Conservation (phyloP, 495 filamentous ascomycete genomes). For the Neohortaea acidophila region DNA sequence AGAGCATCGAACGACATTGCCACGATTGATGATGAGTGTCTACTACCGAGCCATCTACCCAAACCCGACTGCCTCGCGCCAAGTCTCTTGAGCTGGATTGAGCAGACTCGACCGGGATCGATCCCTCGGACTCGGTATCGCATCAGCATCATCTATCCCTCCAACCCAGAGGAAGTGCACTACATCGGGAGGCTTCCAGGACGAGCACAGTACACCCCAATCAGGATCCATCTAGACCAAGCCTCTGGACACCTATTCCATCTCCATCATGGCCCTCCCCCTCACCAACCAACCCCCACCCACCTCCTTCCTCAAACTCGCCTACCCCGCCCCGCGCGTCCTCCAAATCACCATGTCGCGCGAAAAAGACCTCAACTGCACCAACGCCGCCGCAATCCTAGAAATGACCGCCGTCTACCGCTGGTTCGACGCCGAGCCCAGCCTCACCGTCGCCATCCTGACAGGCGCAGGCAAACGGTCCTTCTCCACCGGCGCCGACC, state of each 20-base stretch:
- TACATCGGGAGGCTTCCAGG: no score
- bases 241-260: not conserved
- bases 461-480: conserved; percentile 37
- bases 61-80: no score
- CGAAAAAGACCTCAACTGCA: conserved; percentile 41
- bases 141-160: no score
- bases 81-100: no score
- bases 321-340: conserved; percentile 39
- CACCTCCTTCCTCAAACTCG: conserved; percentile 22
- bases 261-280: not conserved
- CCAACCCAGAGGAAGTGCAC: no score
- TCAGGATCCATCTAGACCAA: no score
- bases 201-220: no score
- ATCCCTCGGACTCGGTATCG: no score
- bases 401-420: conserved; percentile 36
- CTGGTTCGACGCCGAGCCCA: conserved; percentile 44
- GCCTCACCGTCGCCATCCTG: conserved; percentile 39
- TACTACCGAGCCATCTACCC: no score
- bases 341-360: conserved; percentile 47
- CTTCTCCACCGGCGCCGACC: conserved; percentile 45
- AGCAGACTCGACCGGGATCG: no score
- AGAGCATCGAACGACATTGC: no score
- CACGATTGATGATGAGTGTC: no score
- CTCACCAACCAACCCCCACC: not conserved
- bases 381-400: conserved; percentile 33